Evolutionary conservation across 768 basidiomycete genomes (phyloP).

Genomic region (Sistotremastrum niveocremeum): DNA sequence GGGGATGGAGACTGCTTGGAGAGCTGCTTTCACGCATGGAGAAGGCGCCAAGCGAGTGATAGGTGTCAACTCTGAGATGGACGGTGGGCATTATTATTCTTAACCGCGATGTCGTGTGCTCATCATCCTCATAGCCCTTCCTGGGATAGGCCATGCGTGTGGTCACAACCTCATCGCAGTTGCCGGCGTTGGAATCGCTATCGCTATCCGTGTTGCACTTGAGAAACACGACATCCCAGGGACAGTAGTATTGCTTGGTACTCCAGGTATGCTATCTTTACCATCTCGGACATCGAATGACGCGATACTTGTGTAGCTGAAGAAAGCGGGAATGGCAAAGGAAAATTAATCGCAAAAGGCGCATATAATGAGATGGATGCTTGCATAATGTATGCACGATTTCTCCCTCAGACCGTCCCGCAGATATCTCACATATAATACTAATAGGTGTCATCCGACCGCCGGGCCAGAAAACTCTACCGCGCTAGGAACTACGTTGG

Average conservation of each 20-base stretch:
- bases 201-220: constrained; percentile 12
- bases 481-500: constrained; percentile 50
- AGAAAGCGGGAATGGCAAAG: constrained; percentile 67
- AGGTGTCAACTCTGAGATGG: constrained; percentile 16
- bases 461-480: constrained; percentile 61
- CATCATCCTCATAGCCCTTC: constrained; percentile 21
- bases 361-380: constrained; percentile 70
- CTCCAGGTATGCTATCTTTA: constrained; percentile 15
- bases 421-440: background rate
- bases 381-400: constrained; percentile 49
- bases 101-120: no score
- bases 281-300: background rate
- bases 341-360: constrained; percentile 50
- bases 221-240: constrained; percentile 14
- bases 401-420: background rate
- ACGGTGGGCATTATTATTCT: constrained; percentile 1
- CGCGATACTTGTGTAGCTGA: constrained; percentile 36
- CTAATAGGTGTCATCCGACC: constrained; percentile 66
- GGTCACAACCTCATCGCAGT: constrained; percentile 16
- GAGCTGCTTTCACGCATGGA: constrained; percentile 10
- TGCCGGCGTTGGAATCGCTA: constrained; percentile 15
- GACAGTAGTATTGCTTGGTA: constrained; percentile 15
- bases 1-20: constrained; percentile 14
- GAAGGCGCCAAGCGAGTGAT: constrained; percentile 8
- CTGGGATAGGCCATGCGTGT: constrained; percentile 20